Percentiles rank a stretch among this genome's conserved stretches.
phyloP scores from a whole-genome alignment of 345 rosid genomes.

The Bruguiera parviflora region DNA sequence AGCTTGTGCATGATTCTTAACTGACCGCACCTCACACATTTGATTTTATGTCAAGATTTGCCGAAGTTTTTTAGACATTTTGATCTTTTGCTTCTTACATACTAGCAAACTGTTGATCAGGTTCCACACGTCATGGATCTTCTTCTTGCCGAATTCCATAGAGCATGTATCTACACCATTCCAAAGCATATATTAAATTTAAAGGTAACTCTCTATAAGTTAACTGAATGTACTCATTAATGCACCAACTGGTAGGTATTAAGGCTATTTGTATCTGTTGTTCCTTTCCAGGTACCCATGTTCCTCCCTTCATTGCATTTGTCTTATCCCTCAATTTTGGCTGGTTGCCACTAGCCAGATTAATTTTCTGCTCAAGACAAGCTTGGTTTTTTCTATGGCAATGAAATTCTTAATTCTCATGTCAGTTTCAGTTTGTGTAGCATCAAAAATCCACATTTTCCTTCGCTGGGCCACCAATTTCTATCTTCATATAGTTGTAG shows the following conservation, averaged over 20 bases:
- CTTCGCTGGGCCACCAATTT: too few species aligned
- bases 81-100: not conserved
- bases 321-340: not conserved
- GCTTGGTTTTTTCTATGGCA: too few species aligned
- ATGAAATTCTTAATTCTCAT: not conserved
- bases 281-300: not conserved
- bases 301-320: not conserved
- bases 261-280: not conserved
- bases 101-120: constrained; percentile 37
- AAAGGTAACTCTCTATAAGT: constrained; percentile 42
- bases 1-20: too few species aligned
- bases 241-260: not conserved
- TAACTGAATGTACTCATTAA: not conserved
- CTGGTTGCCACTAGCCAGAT: not conserved
- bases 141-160: constrained; percentile 82
- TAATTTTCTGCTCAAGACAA: too few species aligned
- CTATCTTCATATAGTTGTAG: too few species aligned
- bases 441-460: not conserved
- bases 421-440: not conserved
- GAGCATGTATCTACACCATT: constrained; percentile 80
- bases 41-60: not conserved
- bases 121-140: constrained; percentile 75
- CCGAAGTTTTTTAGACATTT: not conserved
- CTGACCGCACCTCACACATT: too few species aligned
- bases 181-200: constrained; percentile 74